Base-by-base conservation (phyloP, 805 yeast species). In the Candida maesae region DNA sequence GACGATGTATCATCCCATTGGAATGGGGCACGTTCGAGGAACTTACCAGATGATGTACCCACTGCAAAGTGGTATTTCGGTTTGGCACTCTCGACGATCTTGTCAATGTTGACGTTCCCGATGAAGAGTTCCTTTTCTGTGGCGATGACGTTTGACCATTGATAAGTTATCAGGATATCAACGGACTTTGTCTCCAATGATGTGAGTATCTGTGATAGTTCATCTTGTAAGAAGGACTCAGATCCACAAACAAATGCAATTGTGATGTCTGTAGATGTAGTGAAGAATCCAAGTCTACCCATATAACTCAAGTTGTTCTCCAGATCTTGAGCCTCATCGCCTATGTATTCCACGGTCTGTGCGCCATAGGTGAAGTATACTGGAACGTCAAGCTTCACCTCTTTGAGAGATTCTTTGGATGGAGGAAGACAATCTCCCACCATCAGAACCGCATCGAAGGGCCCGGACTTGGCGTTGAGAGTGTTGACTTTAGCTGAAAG, bases 21-120 rank as follows among this genome's bases (percentile, higher is more conserved):
- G 53, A 85, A 79, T 1, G 87, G 79, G 17, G 63, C 56, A 43
- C 76, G 63, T 51, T 84, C 88, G 46, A 67, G 64, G 52, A 70
- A 78, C 29, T 65, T 64, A 1, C 79, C 78, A 1, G 56, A 36
- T 12, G 69, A 67, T 33, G 70, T 59, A 0, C 85, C 85, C 18
- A 68, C 73, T 2, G 78, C 66, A 53, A 86, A 80, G 60, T 82
- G 84, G 55, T 86, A 86, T 42, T 78, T 65, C 3, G 95, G 95
- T 44, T 70, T 68, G 3, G 66, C 38, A 14, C 52, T 44, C 35
- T 61, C 58, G 2, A 77, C 71, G 2, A 79, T 44, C 5, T 52
- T 54, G 56, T 81, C 87, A 4, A 81, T 58, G 14, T 62, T 49
- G 0, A 53, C 35, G 48, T 71, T 66, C 0, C 81, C 81, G 6